phyloP scores from a whole-genome alignment of 2,329 filamentous ascomycete species.

The Endothia cerciana region DNA sequence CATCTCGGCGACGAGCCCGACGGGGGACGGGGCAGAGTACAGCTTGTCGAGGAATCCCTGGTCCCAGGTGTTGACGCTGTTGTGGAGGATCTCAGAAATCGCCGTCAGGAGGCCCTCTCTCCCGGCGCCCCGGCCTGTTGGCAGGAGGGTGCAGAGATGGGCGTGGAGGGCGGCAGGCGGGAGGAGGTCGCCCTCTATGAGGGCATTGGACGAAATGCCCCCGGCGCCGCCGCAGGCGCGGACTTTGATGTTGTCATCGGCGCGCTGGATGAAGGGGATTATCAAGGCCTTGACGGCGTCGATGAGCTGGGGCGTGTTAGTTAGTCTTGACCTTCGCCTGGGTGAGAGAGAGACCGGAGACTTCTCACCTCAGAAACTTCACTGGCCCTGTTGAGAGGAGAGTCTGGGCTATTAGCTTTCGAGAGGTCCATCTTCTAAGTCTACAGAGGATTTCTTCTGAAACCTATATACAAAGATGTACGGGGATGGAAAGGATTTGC shows the following conservation, averaged over 20 bases:
- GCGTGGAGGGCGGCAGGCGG: slow-evolving; percentile 61
- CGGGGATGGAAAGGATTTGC: too few species aligned
- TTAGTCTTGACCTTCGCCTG: background rate
- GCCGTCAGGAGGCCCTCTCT: slow-evolving; percentile 75
- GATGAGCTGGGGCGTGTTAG: slow-evolving; percentile 58
- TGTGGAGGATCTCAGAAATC: slow-evolving; percentile 72
- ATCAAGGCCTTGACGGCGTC: slow-evolving; percentile 69
- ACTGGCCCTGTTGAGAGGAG: slow-evolving; percentile 33
- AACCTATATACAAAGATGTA: too few species aligned
- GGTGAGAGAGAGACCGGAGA: background rate
- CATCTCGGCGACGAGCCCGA: slow-evolving; percentile 83
- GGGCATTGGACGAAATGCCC: slow-evolving; percentile 52
- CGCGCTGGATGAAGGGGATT: slow-evolving; percentile 70
- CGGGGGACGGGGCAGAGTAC: slow-evolving; percentile 86
- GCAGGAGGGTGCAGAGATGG: slow-evolving; percentile 62
- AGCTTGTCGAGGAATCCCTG: slow-evolving; percentile 96
- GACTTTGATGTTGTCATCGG: slow-evolving; percentile 63
- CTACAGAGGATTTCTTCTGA: background rate
- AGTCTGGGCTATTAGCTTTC: background rate
- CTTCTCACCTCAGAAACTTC: slow-evolving; percentile 39
- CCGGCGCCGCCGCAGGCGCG: slow-evolving; percentile 57
- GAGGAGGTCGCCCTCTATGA: slow-evolving; percentile 60
- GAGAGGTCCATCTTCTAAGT: background rate
- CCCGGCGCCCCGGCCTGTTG: slow-evolving; percentile 58
- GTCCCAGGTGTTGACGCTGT: slow-evolving; percentile 98